phyloP scores from a whole-genome alignment of 2,329 filamentous ascomycete species.

The Pseudopithomyces chartarum region DNA sequence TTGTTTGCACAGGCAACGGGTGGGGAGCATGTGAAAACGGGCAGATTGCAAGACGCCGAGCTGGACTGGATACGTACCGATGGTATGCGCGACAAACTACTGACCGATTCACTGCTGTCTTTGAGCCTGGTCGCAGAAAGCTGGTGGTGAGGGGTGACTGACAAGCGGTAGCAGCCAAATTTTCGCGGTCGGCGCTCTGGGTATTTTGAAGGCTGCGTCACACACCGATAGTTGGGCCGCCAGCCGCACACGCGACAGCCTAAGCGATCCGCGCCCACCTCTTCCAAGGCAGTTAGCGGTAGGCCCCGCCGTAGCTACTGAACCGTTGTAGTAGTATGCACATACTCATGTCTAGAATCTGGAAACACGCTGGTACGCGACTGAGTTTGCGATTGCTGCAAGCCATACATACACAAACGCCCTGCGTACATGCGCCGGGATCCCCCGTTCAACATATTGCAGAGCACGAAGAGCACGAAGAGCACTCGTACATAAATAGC shows the following conservation, averaged over 20 bases:
- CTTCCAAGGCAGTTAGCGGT: constrained; percentile 1
- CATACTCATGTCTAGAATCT: too few relatives aligned
- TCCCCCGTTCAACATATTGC: too few relatives aligned
- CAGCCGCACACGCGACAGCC: constrained; percentile 1
- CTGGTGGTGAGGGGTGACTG: neutral
- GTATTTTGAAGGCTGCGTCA: constrained; percentile 9
- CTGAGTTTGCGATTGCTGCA: too few relatives aligned
- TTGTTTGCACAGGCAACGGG: neutral
- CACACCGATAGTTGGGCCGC: neutral
- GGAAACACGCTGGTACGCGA: too few relatives aligned
- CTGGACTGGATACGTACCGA: constrained; percentile 10
- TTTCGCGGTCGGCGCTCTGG: neutral
- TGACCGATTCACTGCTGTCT: neutral
- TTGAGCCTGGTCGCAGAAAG: neutral
- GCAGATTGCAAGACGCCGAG: neutral
- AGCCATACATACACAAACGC: too few relatives aligned
- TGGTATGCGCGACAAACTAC: neutral
- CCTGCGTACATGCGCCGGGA: neutral
- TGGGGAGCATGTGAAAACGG: constrained; percentile 7
- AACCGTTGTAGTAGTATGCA: too few relatives aligned
- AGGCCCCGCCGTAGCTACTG: too few relatives aligned
- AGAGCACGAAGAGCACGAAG: too few relatives aligned
- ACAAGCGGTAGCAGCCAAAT: constrained; percentile 9
- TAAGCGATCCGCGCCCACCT: neutral
- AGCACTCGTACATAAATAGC: constrained; percentile 13